Evolutionary conservation across 768 basidiomycete species (phyloP).

Genomic region (Holtermannia corniformis): DNA sequence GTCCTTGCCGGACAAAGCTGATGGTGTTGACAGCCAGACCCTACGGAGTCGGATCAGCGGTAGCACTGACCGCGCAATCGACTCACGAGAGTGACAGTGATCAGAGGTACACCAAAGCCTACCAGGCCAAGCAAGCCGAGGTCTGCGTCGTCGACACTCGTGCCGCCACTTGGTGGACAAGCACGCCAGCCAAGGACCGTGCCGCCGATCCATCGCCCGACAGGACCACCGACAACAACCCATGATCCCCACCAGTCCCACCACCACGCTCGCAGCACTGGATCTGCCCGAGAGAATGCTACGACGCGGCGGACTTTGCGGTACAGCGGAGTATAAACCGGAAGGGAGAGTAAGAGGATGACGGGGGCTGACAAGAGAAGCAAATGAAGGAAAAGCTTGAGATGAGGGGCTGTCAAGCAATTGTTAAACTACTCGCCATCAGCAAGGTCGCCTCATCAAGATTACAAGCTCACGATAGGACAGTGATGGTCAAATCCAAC

Average conservation of each 20-base stretch:
- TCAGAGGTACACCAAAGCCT: constrained; percentile 13
- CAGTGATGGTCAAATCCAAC: constrained; percentile 43
- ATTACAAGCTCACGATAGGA: constrained; percentile 28
- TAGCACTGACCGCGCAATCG: neutral
- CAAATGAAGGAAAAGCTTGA: constrained; percentile 31
- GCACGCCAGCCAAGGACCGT: constrained; percentile 25
- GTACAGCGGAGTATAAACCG: constrained; percentile 14
- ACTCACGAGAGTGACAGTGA: constrained; percentile 21
- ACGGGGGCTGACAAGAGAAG: constrained; percentile 30
- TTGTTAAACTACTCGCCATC: constrained; percentile 31
- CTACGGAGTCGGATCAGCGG: constrained; percentile 5
- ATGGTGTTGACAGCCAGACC: constrained; percentile 18
- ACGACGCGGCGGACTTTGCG: constrained; percentile 10
- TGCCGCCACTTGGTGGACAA: neutral
- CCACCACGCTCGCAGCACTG: constrained; percentile 12
- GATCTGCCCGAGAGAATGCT: constrained; percentile 2
- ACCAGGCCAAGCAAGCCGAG: constrained; percentile 6
- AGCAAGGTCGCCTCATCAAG: neutral
- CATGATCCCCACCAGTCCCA: constrained; percentile 23
- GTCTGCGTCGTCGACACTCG: neutral
- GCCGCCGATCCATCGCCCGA: constrained; percentile 22
- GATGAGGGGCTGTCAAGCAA: constrained; percentile 35
- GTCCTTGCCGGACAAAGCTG: constrained; percentile 11
- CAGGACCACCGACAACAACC: constrained; percentile 28
- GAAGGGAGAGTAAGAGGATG: constrained; percentile 18